Base-by-base conservation (phyloP, 176 grass and related monocot species). In the Canna indica region DNA sequence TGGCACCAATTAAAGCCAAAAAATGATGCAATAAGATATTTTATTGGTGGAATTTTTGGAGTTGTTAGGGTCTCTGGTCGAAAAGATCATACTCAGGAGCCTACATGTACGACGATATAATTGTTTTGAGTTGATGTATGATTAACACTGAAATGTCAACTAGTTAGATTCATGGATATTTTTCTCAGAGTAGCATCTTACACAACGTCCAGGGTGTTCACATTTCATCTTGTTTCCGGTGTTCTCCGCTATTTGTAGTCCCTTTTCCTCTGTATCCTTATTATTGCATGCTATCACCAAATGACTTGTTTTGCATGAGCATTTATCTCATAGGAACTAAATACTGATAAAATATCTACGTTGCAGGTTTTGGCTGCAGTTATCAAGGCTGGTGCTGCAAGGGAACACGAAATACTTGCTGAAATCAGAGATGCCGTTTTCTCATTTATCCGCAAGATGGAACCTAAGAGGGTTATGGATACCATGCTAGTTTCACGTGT, bases 401-500 rank as follows among this genome's bases (percentile, higher is more conserved):
- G 94, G 71, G 94, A 97, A 81, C 94, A 97, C 70, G 94, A 97
- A 80, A 97, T 97, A 90, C 86, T 97, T 59, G 94, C 94, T 42
- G 94, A 97, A 80, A 97, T 97, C 64, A 85, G 84, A 54, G 89
- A 97, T 83, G 88, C 94, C 67, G 86, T 97, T 73, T 97, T 92
- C 73, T 86, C 86, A 75, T 92, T 97, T 58, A 97, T 97, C 75
- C 88, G 88, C 47, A 97, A 92, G 75, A 97, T 97, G 93, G 93
- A 97, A 84, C 86, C 88, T 69, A 92, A 82, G 80, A 97, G 76
- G 78, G 93, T 97, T 77, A 92, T 97, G 93, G 93, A 92, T 77
- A 97, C 93, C 59, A 92, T 97, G 88, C 84, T 97, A 69, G 94
- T 97, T 83, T 97, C 94, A 56, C 90, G 94, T 38, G 94, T 97